A percentile compares a stretch with the other conserved stretches of the same genome.
phyloP scores from a whole-genome alignment of 129 eudicot genomes.

The Tagetes erecta region DNA sequence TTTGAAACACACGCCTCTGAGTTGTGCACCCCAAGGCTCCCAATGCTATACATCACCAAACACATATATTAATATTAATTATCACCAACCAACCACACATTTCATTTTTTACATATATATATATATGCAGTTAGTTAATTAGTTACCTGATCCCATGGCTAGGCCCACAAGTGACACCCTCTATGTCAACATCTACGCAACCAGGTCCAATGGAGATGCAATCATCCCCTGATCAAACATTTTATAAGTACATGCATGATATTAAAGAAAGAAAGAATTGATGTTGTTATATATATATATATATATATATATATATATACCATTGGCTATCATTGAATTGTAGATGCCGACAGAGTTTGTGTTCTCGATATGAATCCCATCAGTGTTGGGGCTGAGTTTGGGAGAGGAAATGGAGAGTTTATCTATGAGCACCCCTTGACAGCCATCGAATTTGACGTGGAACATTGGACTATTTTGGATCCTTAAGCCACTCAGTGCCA shows the following conservation, averaged over 20 bases:
- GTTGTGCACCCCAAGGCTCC: conserved; percentile 90
- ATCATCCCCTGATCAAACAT: conserved; percentile 68
- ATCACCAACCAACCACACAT: too few relatives aligned
- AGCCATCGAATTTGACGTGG: conserved; percentile 95
- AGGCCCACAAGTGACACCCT: conserved; percentile 85
- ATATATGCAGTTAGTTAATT: too few relatives aligned
- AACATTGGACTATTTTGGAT: conserved; percentile 90
- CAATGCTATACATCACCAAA: conserved; percentile 52
- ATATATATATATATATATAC: conserved; percentile 33
- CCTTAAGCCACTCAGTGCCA: conserved; percentile 58
- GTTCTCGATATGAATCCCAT: conserved; percentile 88
- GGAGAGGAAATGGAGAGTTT: conserved; percentile 82
- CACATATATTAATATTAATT: too few relatives aligned
- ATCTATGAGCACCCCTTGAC: conserved; percentile 81
- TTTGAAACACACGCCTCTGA: conserved; percentile 90
- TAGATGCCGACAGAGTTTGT: conserved; percentile 80
- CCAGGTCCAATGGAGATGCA: conserved; percentile 96
- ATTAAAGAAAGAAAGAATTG: not conserved
- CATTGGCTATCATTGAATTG: conserved; percentile 77
- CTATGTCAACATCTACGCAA: conserved; percentile 70
- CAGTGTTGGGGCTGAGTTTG: conserved; percentile 88
- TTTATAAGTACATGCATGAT: not conserved
- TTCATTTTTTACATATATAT: too few relatives aligned
- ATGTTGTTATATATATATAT: not conserved
- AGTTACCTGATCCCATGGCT: conserved; percentile 92